These are phyloP conservation scores for Ulmus americana DNA, from an alignment of 331 rosid species.

Conservation along the genomic window DNA sequence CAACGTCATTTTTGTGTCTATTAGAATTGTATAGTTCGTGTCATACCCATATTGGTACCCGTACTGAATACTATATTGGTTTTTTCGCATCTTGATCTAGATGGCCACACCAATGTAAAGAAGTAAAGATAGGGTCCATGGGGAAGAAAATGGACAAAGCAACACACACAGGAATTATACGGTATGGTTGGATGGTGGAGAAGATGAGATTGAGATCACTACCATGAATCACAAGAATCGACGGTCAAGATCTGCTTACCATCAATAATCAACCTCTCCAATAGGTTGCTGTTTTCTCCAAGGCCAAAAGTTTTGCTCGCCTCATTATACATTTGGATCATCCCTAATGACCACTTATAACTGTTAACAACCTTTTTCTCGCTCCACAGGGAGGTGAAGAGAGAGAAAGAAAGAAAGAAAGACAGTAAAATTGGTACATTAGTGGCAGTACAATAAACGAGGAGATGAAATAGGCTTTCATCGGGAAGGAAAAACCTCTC, in stretches of 20 bases:
- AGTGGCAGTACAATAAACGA: constrained; percentile 21
- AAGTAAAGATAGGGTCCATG: too few species aligned
- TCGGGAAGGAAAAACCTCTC: constrained; percentile 37
- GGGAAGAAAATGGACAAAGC: background rate
- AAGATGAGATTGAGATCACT: background rate
- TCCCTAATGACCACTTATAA: background rate
- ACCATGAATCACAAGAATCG: background rate
- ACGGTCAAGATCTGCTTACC: constrained; percentile 24
- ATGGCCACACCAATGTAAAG: too few species aligned
- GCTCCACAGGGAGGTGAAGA: background rate
- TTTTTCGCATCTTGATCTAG: too few species aligned
- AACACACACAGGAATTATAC: background rate
- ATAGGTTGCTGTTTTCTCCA: background rate
- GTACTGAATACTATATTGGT: too few species aligned
- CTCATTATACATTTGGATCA: background rate
- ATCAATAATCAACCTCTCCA: constrained; percentile 7
- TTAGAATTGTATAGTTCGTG: too few species aligned
- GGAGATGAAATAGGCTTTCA: constrained; percentile 21
- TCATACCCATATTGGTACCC: too few species aligned
- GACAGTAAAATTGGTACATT: background rate
- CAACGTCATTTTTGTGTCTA: too few species aligned
- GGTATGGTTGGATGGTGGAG: background rate
- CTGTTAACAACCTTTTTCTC: background rate
- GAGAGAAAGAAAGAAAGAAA: background rate
- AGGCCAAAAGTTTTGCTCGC: background rate